Conservation (phyloP, 192 early-diverging fungal species). For the Pilaira anomala region DNA sequence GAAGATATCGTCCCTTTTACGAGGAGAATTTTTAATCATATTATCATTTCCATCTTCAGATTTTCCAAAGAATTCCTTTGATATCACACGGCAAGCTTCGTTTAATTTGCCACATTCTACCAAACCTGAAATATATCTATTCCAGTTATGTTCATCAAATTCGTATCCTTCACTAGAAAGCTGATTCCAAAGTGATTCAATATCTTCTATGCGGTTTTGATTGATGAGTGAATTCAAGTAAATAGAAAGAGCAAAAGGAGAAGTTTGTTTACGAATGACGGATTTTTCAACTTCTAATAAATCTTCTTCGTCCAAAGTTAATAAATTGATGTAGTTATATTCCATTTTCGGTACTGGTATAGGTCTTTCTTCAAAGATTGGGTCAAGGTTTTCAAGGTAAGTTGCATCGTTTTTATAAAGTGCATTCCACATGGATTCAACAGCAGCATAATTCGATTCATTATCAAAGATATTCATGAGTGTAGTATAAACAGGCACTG, state of each 20-base stretch:
- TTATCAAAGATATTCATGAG: constrained; percentile 47
- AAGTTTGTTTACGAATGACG: neutral
- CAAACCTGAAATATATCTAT: constrained; percentile 43
- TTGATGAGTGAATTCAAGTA: constrained; percentile 40
- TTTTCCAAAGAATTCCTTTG: neutral
- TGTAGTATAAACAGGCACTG: constrained; percentile 36
- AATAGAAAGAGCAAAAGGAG: constrained; percentile 44
- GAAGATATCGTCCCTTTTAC: constrained; percentile 4
- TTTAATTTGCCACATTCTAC: constrained; percentile 27
- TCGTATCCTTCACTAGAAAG: constrained; percentile 32
- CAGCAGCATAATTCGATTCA: constrained; percentile 40
- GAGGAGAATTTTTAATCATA: neutral
- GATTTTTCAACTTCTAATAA: neutral
- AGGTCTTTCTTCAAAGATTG: neutral
- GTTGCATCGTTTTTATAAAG: constrained; percentile 7
- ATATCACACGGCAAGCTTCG: constrained; percentile 37
- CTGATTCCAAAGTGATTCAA: constrained; percentile 39
- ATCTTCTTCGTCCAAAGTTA: neutral
- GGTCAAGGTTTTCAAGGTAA: neutral
- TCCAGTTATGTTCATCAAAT: constrained; percentile 56
- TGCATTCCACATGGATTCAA: constrained; percentile 45
- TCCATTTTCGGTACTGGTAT: neutral
- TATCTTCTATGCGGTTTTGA: constrained; percentile 29
- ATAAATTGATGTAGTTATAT: neutral
- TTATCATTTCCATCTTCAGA: neutral